Evolutionary conservation across 495 filamentous ascomycete genomes (phyloP).

Genomic region (Aspergillus conjunctus): DNA sequence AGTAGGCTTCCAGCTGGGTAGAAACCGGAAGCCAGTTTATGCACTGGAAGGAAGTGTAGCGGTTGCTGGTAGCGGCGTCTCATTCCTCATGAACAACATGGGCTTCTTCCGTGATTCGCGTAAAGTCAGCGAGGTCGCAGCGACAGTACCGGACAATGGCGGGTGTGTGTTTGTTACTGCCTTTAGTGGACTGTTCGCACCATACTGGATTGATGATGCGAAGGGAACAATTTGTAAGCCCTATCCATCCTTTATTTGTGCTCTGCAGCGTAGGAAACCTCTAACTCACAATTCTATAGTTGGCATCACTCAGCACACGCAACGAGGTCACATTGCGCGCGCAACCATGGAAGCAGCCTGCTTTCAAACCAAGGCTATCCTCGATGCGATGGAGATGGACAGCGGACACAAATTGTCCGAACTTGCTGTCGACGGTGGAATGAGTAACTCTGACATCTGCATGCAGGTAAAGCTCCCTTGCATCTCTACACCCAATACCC

Average conservation of each 20-base stretch:
- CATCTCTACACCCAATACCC: not conserved
- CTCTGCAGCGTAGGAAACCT: not conserved
- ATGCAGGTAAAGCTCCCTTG: conserved; percentile 72
- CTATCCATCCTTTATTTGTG: not conserved
- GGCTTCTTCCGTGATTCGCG: conserved; percentile 77
- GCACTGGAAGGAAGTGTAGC: conserved; percentile 92
- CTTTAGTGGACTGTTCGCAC: conserved; percentile 93
- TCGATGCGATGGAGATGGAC: conserved; percentile 94
- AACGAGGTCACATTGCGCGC: conserved; percentile 87
- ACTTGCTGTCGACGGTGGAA: conserved; percentile 89
- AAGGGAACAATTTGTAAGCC: conserved; percentile 83
- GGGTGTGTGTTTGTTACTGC: conserved; percentile 94
- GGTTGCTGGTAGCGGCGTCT: conserved; percentile 86
- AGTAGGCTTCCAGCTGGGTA: conserved; percentile 75
- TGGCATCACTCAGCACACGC: conserved; percentile 89
- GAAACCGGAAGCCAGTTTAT: conserved; percentile 72
- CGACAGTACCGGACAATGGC: conserved; percentile 82
- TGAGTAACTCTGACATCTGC: conserved; percentile 90
- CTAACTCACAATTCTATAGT: conserved; percentile 44
- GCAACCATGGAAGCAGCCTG: conserved; percentile 95
- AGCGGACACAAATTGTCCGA: conserved; percentile 73
- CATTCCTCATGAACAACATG: conserved; percentile 88
- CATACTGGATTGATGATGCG: conserved; percentile 98
- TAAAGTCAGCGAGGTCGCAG: conserved; percentile 81
- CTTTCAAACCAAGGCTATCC: conserved; percentile 92